Percentiles rank a stretch among this genome's conserved stretches.
Evolutionary conservation across 345 rosid genomes (phyloP).

Genomic region (Hevea brasiliensis): DNA sequence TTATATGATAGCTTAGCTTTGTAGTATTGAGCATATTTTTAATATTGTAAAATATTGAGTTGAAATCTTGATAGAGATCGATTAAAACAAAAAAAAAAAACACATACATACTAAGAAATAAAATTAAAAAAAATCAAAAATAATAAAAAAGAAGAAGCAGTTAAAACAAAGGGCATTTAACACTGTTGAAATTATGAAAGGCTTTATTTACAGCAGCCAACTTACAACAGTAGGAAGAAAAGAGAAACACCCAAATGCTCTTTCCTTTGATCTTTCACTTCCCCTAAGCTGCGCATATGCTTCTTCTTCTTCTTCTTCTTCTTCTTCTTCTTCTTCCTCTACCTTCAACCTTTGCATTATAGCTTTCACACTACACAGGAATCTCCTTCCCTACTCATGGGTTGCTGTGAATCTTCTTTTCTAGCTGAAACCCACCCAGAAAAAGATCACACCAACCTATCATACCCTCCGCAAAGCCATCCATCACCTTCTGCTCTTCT

Average conservation of each 20-base stretch:
- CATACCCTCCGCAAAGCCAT: conserved; percentile 23
- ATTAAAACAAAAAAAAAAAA: too few species aligned
- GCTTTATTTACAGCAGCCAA: not conserved
- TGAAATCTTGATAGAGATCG: too few species aligned
- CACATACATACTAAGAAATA: too few species aligned
- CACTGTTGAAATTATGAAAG: not conserved
- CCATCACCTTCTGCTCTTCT: conserved; percentile 34
- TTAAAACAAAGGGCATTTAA: not conserved
- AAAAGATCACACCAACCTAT: conserved; percentile 29
- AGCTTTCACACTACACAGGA: not conserved
- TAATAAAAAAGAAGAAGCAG: too few species aligned
- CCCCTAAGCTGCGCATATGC: not conserved
- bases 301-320: too few species aligned
- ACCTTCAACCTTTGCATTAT: not conserved
- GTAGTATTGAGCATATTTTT: too few species aligned
- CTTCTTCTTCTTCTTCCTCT: too few species aligned
- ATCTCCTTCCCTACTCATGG: conserved; percentile 41
- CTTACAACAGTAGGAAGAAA: not conserved
- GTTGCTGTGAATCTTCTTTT: conserved; percentile 72
- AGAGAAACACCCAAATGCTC: not conserved
- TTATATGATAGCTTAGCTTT: too few species aligned
- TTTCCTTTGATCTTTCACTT: too few species aligned
- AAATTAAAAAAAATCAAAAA: too few species aligned
- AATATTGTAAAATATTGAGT: too few species aligned
- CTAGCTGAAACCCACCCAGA: conserved; percentile 40